phyloP scores from a whole-genome alignment of 1,139 yeast genomes.

The Zygosaccharomyces sapae region DNA sequence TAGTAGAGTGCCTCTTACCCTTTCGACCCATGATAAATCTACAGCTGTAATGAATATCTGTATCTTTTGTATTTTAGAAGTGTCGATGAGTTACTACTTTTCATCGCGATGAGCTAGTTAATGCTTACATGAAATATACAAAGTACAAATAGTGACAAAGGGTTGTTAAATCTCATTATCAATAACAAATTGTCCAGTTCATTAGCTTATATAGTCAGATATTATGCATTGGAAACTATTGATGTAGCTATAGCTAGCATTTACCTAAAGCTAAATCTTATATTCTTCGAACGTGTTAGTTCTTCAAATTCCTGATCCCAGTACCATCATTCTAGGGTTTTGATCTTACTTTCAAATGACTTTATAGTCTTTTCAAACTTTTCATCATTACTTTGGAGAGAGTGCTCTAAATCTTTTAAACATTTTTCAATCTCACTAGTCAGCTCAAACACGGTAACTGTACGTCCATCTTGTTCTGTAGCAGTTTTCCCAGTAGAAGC shows the following conservation, averaged over 20 bases:
- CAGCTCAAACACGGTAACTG: constrained; percentile 48
- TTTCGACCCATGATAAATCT: constrained; percentile 12
- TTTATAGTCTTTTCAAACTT: constrained; percentile 22
- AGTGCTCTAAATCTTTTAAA: constrained; percentile 39
- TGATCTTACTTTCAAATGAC: constrained; percentile 24
- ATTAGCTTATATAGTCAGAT: too few species aligned
- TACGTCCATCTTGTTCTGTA: constrained; percentile 17
- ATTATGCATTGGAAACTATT: too few species aligned
- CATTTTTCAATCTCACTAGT: constrained; percentile 48
- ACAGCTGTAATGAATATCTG: not conserved
- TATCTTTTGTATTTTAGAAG: not conserved
- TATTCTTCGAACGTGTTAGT: not conserved
- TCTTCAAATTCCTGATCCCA: not conserved
- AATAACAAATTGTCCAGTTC: too few species aligned
- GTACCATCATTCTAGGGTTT: constrained; percentile 1
- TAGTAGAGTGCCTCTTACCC: constrained; percentile 5
- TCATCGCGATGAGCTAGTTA: not conserved
- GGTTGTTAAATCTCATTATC: not conserved
- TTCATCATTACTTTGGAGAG: constrained; percentile 29
- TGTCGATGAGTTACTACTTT: not conserved
- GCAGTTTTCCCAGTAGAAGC: constrained; percentile 1
- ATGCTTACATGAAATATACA: too few species aligned
- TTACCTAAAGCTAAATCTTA: too few species aligned
- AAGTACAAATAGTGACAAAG: not conserved
- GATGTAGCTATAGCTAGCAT: not conserved